Conservation (phyloP, 495 filamentous ascomycete genomes). For the Cetradonia linearis region DNA sequence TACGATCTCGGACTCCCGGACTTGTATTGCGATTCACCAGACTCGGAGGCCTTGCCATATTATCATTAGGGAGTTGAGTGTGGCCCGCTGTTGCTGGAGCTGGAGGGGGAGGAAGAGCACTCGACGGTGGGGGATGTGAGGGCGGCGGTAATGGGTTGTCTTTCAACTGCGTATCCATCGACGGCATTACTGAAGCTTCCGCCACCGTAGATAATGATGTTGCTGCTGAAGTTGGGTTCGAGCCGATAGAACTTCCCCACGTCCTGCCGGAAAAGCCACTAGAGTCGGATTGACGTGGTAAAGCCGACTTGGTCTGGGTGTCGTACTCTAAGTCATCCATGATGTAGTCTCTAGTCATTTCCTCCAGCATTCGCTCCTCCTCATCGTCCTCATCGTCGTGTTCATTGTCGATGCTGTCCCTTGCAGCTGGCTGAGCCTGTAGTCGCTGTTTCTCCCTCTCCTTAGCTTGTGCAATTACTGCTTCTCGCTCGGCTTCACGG, state of each 20-base stretch:
- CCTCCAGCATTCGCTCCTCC: conserved; percentile 83
- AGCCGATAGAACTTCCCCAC: conserved; percentile 78
- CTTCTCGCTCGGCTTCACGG: conserved; percentile 68
- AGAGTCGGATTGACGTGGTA: conserved; percentile 82
- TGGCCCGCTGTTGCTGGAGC: conserved; percentile 26
- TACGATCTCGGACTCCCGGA: conserved; percentile 61
- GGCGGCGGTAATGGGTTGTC: conserved; percentile 28
- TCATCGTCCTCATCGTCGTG: conserved; percentile 75
- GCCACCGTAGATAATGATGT: conserved; percentile 66
- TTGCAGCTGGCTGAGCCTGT: conserved; percentile 28
- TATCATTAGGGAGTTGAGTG: conserved; percentile 21
- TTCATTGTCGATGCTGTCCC: conserved; percentile 33
- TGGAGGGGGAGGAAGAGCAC: conserved; percentile 30
- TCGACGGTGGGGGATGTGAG: conserved; percentile 27
- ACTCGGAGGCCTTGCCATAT: conserved; percentile 29
- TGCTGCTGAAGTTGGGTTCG: conserved; percentile 63
- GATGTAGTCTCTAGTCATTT: conserved; percentile 79
- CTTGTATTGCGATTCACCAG: conserved; percentile 34
- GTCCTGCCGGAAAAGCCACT: conserved; percentile 75
- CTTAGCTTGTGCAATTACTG: conserved; percentile 40
- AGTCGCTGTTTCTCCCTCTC: conserved; percentile 30
- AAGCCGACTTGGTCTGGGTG: conserved; percentile 56
- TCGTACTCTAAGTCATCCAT: conserved; percentile 84
- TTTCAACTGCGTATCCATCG: conserved; percentile 27
- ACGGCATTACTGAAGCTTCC: conserved; percentile 44